Base-by-base conservation (phyloP, 1,139 yeast species). In the Pichiaceae sp. region DNA sequence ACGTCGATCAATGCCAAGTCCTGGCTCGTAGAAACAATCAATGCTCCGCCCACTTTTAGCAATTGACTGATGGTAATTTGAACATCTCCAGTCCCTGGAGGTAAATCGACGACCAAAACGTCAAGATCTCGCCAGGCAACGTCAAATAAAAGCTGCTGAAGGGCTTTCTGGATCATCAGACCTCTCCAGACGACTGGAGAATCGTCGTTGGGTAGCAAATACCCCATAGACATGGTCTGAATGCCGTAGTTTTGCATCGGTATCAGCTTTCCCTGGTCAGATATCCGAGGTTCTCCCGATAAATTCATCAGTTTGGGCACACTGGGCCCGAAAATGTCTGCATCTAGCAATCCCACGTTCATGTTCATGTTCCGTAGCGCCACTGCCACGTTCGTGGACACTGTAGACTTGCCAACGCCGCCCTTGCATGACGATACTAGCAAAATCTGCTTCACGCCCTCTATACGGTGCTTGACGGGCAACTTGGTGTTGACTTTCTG, bases 61-160 rank as follows among this genome's bases (percentile, higher is more conserved):
- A 78, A 82, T 54, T 85, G 95, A 23, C 89, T 78, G 20, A 86
- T 68, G 0, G 94, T 82, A 39, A 85, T 64, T 50, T 85, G 95
- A 1, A 86, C 82, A 52, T 85, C 95, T 11, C 95, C 95, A 0
- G 95, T 85, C 3, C 95, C 95, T 0, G 95, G 95, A 1, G 95
- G 95, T 84, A 85, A 74, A 49, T 85, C 95, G 15, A 85, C 64
- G 1, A 85, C 78, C 37, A 85, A 63, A 21, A 76, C 69, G 54
- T 85, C 95, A 36, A 84, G 57, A n/a, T 62, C 56, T 7, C 74
- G 69, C 95, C 95, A 85, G 37, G 77, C 71, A 1, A 85, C 95
- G 39, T 85, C 95, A 48, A 81, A 84, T 17, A 85, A 56, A 16
- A 85, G 64, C 52, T 85, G 95, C 47, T 85, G 87, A 21, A 85